Evolutionary conservation across 2,329 filamentous ascomycete genomes (phyloP).

Genomic region (Clonostachys byssicola): DNA sequence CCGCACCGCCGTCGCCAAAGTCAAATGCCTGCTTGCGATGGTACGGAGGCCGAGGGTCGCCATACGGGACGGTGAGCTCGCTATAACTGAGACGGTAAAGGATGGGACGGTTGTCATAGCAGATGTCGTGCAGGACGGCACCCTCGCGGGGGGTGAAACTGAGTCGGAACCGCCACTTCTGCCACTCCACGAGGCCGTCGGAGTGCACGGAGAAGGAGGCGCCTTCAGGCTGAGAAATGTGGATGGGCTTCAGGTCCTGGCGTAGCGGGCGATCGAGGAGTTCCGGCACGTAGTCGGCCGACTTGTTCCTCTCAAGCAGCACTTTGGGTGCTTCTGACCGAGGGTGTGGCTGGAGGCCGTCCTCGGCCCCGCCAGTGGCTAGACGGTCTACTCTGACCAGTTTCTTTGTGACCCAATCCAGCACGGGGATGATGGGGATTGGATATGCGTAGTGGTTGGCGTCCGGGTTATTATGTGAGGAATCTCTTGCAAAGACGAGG

Average conservation of each 20-base stretch:
- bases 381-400: slow-evolving; percentile 55
- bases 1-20: slow-evolving; percentile 65
- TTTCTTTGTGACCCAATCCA: slow-evolving; percentile 51
- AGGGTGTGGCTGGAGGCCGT: slow-evolving; percentile 32
- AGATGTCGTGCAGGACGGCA: slow-evolving; percentile 64
- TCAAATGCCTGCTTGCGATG: slow-evolving; percentile 71
- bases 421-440: slow-evolving; percentile 53
- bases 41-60: slow-evolving; percentile 60
- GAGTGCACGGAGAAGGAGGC: slow-evolving; percentile 57
- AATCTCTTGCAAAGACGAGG: slow-evolving; percentile 41
- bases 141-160: slow-evolving; percentile 69
- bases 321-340: slow-evolving; percentile 32
- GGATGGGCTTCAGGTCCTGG: slow-evolving; percentile 61
- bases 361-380: slow-evolving; percentile 38
- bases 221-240: slow-evolving; percentile 67
- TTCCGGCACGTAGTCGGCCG: slow-evolving; percentile 44
- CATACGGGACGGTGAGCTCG: slow-evolving; percentile 70
- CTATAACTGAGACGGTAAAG: slow-evolving; percentile 64
- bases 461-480: slow-evolving; percentile 39
- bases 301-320: slow-evolving; percentile 34
- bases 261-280: slow-evolving; percentile 41
- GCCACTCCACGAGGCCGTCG: slow-evolving; percentile 50
- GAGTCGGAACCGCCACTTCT: slow-evolving; percentile 67
- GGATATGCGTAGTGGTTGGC: slow-evolving; percentile 61
- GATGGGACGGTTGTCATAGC: slow-evolving; percentile 61